Evolutionary conservation across 495 filamentous ascomycete species (phyloP), one percentile per base, ranked within the genome.

Genomic region (Rhizodiscina lignyota): DNA sequence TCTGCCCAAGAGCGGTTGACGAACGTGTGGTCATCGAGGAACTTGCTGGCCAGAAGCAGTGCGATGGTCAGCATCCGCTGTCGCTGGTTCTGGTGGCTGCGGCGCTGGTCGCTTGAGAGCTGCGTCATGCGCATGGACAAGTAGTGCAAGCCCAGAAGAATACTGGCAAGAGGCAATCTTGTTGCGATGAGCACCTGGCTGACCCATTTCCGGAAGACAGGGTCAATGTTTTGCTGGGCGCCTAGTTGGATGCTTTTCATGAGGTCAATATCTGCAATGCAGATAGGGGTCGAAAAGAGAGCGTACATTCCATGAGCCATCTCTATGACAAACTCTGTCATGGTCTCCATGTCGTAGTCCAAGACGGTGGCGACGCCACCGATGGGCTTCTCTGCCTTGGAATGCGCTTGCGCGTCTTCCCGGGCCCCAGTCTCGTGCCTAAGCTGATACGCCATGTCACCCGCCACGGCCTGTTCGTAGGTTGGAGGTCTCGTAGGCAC

Each of bases 1-100:
- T 99, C 91, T 3, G 91, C 79, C 89, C 89, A 99, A 4, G 91
- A 96, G 36, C 86, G 82, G 61, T 96, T 99, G 64, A 94, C 85
- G 58, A 96, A 99, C 12, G 89, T 99, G 58, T 96, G 96, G 57
- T 99, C 89, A 51, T 99, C 89, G 36, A 96, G 57, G 49, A 99
- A 99, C 60, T 99, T 99, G 64, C 86, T 94, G 34, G 86, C 89
- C 21, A 99, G 68, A 27, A 99, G 63, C 21, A 99, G 66, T 12
- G 78, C 67, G 36, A 86, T 79, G 11, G 85, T 94, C 36, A 96
- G 68, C 72, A 94, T 82, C 48, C 87, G 74, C 29, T 74, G 10
- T 8, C 17, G 10, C 10, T 32, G 6, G 10, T 32, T 8, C 17
- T 10, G 30, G 24, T 76, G 50, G 76, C 76, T 42, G 67, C 67